Conservation (phyloP, 2,329 filamentous ascomycete species). For the Dryadomyces quercus-mongolicae region DNA sequence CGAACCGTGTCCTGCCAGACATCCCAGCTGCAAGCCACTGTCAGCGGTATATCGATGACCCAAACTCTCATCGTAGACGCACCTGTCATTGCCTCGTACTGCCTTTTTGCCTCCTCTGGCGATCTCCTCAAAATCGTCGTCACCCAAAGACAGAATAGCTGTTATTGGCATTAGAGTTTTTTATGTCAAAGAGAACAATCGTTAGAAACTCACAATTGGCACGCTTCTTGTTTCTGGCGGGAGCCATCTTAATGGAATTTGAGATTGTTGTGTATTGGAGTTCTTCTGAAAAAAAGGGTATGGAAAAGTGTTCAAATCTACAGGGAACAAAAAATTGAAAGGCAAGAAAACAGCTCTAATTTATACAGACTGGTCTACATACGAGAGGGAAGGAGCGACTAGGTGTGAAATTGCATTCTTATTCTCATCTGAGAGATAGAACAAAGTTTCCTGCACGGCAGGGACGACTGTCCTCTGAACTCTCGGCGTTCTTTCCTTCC, state of each 20-base stretch:
- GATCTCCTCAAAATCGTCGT: neutral
- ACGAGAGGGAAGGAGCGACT: neutral
- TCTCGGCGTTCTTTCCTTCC: neutral
- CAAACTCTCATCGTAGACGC: neutral
- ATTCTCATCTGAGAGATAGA: neutral
- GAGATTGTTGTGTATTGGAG: neutral
- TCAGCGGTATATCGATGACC: neutral
- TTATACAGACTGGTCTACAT: neutral
- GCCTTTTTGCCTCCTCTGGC: neutral
- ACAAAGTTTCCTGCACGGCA: neutral
- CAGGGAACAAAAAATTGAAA: neutral
- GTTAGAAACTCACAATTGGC: constrained; percentile 1
- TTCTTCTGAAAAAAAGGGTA: neutral
- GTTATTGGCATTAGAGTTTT: neutral
- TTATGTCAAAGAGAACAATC: neutral
- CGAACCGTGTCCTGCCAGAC: constrained; percentile 7
- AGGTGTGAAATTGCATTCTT: neutral
- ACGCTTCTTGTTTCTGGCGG: constrained; percentile 3
- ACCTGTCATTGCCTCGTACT: neutral
- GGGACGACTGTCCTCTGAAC: neutral
- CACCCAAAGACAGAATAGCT: neutral
- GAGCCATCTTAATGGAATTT: neutral
- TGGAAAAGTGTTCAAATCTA: neutral
- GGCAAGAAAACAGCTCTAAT: neutral
- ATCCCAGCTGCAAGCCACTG: constrained; percentile 1